Evolutionary conservation across 305 asterid species (phyloP), one percentile per base, ranked within the genome.

Genomic region (Solanum hybrid): DNA sequence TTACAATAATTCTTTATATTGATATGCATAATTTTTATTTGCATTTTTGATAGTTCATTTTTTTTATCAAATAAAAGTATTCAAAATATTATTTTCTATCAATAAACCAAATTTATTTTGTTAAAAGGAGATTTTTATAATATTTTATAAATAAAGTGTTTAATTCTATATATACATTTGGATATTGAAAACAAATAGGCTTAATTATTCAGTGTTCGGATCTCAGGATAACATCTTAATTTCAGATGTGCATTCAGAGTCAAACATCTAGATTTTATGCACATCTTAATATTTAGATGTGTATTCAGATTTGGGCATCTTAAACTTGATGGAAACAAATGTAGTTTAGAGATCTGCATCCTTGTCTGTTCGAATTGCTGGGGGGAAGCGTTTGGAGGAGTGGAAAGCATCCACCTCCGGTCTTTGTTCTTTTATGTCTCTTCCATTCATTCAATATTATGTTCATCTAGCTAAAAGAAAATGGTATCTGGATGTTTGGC

Each of bases 361-460:
- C 45, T 85, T 51, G 34, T 38, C 51, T 22, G 33, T 61, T 41
- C 14, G 14, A 61, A 33, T 57, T 86, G 14, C 33, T 57, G 78
- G 78, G 51, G 24, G 51, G 76, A 86, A 86, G 51, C 9, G 8
- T 32, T 86, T 22, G 88, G 88, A 61, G 51, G 78, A 57, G 78
- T 32, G 78, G 51, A 29, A 86, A 61, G n/a, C 76, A 61, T 86
- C 45, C 78, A 0, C 88, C 78, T 61, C 51, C 10, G 9, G 51
- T 61, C 78, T 86, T 86, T 86, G 76, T 86, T 86, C 88, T 86
- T 85, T 86, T 61, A 61, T 32, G 33, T 73, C 51, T 61, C 78
- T 61, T 84, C 15, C 20, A 31, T 84, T 61, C 51, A 32, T 31
- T 86, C 32, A 61, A 11, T 86, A 32, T 22, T 32, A 32, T 32